Evolutionary conservation across 2,329 filamentous ascomycete species (phyloP).

Genomic region (Incumbomyces lentus): DNA sequence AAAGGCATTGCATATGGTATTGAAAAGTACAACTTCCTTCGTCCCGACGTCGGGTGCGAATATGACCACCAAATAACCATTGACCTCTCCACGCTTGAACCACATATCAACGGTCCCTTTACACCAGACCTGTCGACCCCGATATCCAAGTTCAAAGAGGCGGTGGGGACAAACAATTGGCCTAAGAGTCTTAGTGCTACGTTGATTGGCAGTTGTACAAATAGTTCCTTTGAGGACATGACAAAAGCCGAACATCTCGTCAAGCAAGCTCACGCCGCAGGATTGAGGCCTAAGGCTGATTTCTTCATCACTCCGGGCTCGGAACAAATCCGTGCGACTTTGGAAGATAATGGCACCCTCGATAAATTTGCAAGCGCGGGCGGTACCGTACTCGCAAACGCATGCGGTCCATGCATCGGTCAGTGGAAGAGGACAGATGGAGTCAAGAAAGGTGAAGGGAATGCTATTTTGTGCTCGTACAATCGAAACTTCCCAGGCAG

Average conservation of each 20-base stretch:
- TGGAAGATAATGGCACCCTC: conserved; percentile 80
- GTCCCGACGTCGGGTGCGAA: conserved; percentile 67
- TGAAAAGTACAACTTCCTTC: conserved; percentile 55
- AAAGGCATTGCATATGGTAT: conserved; percentile 49
- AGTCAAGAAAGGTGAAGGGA: conserved; percentile 70
- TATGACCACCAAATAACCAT: conserved; percentile 91
- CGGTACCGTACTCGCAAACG: conserved; percentile 83
- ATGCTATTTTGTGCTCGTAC: conserved; percentile 94
- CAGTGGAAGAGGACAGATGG: conserved; percentile 92
- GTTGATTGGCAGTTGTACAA: conserved; percentile 95
- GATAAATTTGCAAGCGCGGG: conserved; percentile 77
- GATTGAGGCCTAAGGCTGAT: conserved; percentile 75
- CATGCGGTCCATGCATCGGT: conserved; percentile 75
- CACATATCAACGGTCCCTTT: conserved; percentile 93
- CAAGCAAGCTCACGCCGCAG: conserved; percentile 80
- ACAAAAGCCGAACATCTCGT: conserved; percentile 86
- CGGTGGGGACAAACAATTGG: conserved; percentile 77
- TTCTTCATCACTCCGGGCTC: conserved; percentile 96
- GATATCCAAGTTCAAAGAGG: conserved; percentile 76
- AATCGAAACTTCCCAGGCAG: conserved; percentile 97
- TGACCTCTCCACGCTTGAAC: conserved; percentile 79
- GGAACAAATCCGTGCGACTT: conserved; percentile 90
- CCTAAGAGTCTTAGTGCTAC: conserved; percentile 83
- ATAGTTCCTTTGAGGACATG: conserved; percentile 99
- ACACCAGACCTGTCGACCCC: conserved; percentile 93